Base-by-base conservation (phyloP, 257 asterid species). In the Lycium barbarum region DNA sequence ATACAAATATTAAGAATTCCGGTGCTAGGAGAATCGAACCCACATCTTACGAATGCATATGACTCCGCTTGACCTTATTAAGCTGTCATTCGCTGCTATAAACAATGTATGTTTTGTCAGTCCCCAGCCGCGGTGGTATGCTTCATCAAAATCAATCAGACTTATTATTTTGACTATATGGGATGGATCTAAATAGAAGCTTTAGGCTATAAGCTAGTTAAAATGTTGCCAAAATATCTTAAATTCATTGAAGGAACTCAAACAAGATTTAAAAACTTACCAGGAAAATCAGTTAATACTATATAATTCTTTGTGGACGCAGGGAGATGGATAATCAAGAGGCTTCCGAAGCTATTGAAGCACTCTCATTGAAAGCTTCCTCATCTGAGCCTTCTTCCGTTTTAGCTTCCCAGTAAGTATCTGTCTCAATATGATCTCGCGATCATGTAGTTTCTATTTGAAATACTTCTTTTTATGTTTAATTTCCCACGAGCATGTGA, bases 251-350 rank as follows among this genome's bases (percentile, higher is more conserved):
- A 49, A 49, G 11, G 53, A 38, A 26, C 7, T 13, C 78, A 7
- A 70, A 40, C 40, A 7, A 70, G 35, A 26, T 70, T 40, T 17
- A 7, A 40, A 17, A 70, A 17, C 17, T 40, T 70, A 36, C 20
- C 2, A 17, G 79, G 22, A 20, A 73, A 51, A 49, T 22, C 43
- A 49, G 61, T 47, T 74, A 47, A 49, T 47, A 12, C 7, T 7
- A 11, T 49, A 12, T 47, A 26, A 26, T 74, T 74, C 6, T 49
- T 6, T 7, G 81, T 74, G 40, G 7, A 26, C 7, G 81, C 81
- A 74, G 81, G 43, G 53, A 26, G 1, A 76, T 76, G 82, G 82
- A 76, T 76, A 53, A 76, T n/a, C 45, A 51, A 76, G 82, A 76
- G n/a, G 22, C 82, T 76, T 53, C 82, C 7, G 82, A 51, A 26